These are phyloP conservation scores for Phaeotremella skinneri DNA, from an alignment of 768 basidiomycete species.

Conservation along the genomic window DNA sequence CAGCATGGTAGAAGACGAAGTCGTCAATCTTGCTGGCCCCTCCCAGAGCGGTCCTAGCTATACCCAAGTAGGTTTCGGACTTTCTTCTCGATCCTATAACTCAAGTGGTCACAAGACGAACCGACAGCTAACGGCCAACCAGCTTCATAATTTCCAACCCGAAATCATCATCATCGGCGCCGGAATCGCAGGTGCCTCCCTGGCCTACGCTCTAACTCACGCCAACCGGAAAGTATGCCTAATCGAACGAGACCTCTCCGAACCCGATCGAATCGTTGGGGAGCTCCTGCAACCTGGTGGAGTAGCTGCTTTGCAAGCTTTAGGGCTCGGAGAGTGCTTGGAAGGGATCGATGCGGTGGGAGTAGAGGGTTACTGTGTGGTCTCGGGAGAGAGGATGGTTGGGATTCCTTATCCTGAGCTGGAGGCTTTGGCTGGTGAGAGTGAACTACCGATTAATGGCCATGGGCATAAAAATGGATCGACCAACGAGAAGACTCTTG, in stretches of 20 bases:
- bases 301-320: slow-evolving; percentile 65
- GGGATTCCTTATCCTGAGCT: slow-evolving; percentile 79
- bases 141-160: slow-evolving; percentile 37
- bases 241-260: slow-evolving; percentile 83
- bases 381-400: slow-evolving; percentile 61
- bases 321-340: slow-evolving; percentile 73
- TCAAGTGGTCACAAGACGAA: no score
- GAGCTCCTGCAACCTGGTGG: slow-evolving; percentile 95
- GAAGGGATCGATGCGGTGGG: slow-evolving; percentile 86
- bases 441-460: slow-evolving; percentile 16
- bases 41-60: not conserved
- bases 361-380: slow-evolving; percentile 80
- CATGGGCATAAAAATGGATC: slow-evolving; percentile 5
- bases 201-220: slow-evolving; percentile 76
- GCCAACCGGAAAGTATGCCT: slow-evolving; percentile 74
- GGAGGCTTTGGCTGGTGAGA: slow-evolving; percentile 19
- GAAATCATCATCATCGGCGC: slow-evolving; percentile 79
- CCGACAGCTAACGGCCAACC: no score
- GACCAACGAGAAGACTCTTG: slow-evolving; percentile 3
- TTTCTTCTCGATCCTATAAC: no score
- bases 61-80: not conserved
- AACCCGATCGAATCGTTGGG: slow-evolving; percentile 95
- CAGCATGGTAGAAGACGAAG: not conserved
- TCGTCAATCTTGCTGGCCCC: not conserved
- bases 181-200: slow-evolving; percentile 80